Evolutionary conservation across 2,329 filamentous ascomycete genomes (phyloP).

Genomic region (Fusarium sarcochroum): DNA sequence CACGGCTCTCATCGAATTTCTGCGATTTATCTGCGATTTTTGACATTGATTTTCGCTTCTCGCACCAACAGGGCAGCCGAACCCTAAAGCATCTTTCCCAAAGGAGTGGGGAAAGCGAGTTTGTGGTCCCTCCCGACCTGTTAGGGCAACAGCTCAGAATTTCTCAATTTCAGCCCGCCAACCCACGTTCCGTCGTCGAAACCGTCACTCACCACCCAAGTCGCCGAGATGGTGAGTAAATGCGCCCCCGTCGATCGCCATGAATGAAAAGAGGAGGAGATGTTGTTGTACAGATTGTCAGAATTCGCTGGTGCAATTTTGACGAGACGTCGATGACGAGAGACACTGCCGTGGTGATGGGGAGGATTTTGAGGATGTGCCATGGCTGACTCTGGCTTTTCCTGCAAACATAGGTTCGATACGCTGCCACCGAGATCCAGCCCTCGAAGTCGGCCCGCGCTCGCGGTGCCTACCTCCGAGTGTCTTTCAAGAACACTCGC

Average conservation of each 20-base stretch:
- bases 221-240: constrained; percentile 70
- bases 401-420: constrained; percentile 79
- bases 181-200: constrained; percentile 64
- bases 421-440: constrained; percentile 91
- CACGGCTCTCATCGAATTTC: constrained; percentile 2
- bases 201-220: constrained; percentile 66
- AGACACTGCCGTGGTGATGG: constrained; percentile 15
- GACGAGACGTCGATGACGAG: constrained; percentile 15
- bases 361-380: constrained; percentile 21
- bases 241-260: constrained; percentile 45
- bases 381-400: constrained; percentile 46
- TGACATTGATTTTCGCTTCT: constrained; percentile 5
- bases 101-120: constrained; percentile 60
- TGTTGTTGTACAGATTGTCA: constrained; percentile 21
- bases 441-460: constrained; percentile 95
- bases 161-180: constrained; percentile 62
- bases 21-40: constrained; percentile 25
- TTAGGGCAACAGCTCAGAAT: constrained; percentile 64
- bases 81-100: constrained; percentile 56
- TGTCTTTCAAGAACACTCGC: constrained; percentile 99
- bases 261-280: constrained; percentile 43
- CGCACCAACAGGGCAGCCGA: constrained; percentile 55
- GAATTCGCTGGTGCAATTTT: constrained; percentile 30
- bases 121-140: constrained; percentile 54
- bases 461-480: constrained; percentile 98